Percentiles rank a stretch among this genome's conserved stretches.
These are phyloP conservation scores for Ehretia macrophylla DNA, from an alignment of 257 asterid species.

Conservation along the genomic window DNA sequence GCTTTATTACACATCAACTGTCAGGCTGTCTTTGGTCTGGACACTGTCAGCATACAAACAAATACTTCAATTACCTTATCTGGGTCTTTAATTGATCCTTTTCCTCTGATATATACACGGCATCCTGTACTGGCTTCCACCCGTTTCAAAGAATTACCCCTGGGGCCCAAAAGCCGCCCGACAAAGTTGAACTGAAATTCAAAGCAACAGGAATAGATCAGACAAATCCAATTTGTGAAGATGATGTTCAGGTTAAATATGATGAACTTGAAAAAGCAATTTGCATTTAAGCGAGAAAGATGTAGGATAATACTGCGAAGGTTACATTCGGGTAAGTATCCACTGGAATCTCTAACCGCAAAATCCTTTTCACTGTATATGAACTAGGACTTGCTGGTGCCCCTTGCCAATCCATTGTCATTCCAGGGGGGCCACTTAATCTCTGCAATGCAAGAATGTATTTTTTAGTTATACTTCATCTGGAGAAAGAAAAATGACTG, in stretches of 20 bases:
- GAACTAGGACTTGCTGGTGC: constrained; percentile 99
- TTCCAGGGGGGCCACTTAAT: constrained; percentile 79
- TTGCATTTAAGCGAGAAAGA: neutral
- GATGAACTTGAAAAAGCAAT: neutral
- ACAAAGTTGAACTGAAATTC: constrained; percentile 83
- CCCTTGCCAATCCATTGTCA: constrained; percentile 99
- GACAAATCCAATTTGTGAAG: neutral
- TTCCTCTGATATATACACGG: constrained; percentile 95
- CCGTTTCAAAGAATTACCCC: constrained; percentile 94
- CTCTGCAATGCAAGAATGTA: constrained; percentile 44
- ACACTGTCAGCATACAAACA: neutral
- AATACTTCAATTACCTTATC: constrained; percentile 58
- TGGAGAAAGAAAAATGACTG: neutral
- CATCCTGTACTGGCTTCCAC: constrained; percentile 98
- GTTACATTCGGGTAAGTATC: constrained; percentile 88
- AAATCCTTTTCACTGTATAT: constrained; percentile 74
- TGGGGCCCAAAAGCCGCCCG: constrained; percentile 96
- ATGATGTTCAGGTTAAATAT: neutral
- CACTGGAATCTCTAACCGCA: constrained; percentile 96
- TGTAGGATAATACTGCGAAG: constrained; percentile 6
- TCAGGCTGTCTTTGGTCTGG: neutral
- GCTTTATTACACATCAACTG: neutral
- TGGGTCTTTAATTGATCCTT: constrained; percentile 95
- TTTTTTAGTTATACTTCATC: neutral
- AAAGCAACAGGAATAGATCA: constrained; percentile 5